These are phyloP conservation scores for Ambrosia artemisiifolia DNA, from an alignment of 129 eudicot genomes.

Conservation along the genomic window DNA sequence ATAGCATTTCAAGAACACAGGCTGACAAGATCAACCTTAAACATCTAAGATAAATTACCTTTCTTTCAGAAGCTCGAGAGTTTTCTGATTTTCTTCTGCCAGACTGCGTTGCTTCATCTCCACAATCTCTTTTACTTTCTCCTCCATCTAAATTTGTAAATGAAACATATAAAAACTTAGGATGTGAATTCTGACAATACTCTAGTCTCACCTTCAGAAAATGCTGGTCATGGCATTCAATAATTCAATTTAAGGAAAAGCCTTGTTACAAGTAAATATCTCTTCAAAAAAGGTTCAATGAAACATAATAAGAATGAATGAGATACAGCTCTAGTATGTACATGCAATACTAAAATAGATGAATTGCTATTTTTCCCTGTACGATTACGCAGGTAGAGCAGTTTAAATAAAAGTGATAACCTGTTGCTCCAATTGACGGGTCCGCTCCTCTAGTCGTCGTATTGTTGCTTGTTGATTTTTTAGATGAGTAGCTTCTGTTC, in stretches of 20 bases:
- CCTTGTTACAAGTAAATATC: conserved; percentile 8
- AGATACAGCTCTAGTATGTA: neutral
- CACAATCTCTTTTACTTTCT: conserved; percentile 91
- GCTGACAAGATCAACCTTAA: conserved; percentile 3
- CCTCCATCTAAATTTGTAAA: conserved; percentile 68
- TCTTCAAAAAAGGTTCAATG: neutral
- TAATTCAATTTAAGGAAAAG: neutral
- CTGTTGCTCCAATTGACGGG: conserved; percentile 94
- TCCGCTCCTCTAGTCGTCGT: conserved; percentile 93
- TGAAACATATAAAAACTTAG: neutral
- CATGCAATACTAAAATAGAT: neutral
- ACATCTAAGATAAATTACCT: conserved; percentile 43
- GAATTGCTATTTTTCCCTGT: neutral
- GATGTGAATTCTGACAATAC: conserved; percentile 5
- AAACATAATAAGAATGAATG: neutral
- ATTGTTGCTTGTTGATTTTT: conserved; percentile 98
- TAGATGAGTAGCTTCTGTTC: conserved; percentile 90
- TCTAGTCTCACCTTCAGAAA: neutral
- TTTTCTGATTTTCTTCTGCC: conserved; percentile 98
- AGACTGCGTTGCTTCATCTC: conserved; percentile 98
- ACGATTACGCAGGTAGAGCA: neutral
- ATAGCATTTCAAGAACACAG: neutral
- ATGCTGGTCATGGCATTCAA: neutral
- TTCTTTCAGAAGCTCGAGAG: conserved; percentile 84
- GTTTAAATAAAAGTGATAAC: conserved; percentile 29